Base-by-base conservation (phyloP, 208 protist species). In the Leishmania aethiopica region DNA sequence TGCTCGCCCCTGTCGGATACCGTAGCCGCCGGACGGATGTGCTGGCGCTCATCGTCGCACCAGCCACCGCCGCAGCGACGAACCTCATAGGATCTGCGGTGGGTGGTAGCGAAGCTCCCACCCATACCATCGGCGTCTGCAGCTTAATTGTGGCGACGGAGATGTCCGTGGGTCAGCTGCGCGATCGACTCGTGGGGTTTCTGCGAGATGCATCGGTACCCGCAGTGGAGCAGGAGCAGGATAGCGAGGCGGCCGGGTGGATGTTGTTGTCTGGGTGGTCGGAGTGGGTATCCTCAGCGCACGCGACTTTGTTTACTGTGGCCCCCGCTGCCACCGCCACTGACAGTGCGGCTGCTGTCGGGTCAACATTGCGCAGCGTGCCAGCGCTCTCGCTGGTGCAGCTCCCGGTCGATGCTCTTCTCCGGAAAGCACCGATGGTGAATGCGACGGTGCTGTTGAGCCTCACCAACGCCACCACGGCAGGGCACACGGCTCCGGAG, bases 131-230 rank as follows among this genome's bases (percentile, higher is more conserved):
- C 37, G 88, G 82, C 22, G 80, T 93, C 49, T 92, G 89, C 81
- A 91, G 88, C 67, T 62, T 92, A 55, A 66, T 83, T 15, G 88
- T 88, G 8, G 91, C 90, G 22, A 84, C 78, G 6, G 90, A 89
- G 83, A 86, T 86, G 70, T 90, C 91, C 15, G 72, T 95, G 13
- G 94, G 92, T 1, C 91, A 97, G 83, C 64, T 94, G 57, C 66
- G 93, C 25, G 89, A 95, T 67, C 92, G 91, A 7, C 82, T 84
- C 42, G 80, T 90, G 75, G 69, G 4, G 42, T 73, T 73, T 49
- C 77, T 92, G 47, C 15, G 37, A 15, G 77, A 73, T 37, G 64
- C n/a, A 13, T 10, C n/a, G 22, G 59, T 42, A 10, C 32, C 51
- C 45, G 10, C 51, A n/a, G 17, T 17, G 37, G 25, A 74, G 45